phyloP scores from a whole-genome alignment of 2,329 filamentous ascomycete genomes.

The Neofusicoccum parvum region DNA sequence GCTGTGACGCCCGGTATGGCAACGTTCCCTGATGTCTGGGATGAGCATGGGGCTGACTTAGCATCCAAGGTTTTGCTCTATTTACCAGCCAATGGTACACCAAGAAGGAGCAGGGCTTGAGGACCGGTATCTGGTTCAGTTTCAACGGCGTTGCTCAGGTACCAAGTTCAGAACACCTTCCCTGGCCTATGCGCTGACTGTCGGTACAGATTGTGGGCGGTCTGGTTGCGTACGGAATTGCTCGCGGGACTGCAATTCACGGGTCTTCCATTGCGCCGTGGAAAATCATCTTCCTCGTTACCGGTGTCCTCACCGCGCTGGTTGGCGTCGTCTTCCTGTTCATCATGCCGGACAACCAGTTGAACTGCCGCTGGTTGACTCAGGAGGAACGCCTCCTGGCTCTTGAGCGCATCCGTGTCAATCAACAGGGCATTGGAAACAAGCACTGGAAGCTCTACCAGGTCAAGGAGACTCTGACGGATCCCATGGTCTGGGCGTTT shows the following conservation, averaged over 20 bases:
- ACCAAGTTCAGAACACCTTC: neutral
- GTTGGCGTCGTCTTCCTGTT: conserved; percentile 49
- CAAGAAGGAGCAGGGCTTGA: conserved; percentile 64
- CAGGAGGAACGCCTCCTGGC: conserved; percentile 68
- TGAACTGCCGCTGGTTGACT: conserved; percentile 64
- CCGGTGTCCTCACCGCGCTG: conserved; percentile 45
- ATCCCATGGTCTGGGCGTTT: conserved; percentile 61
- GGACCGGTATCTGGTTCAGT: conserved; percentile 68
- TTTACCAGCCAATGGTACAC: conserved; percentile 75
- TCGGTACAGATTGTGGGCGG: conserved; percentile 60
- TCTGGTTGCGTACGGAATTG: conserved; percentile 65
- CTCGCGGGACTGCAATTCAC: conserved; percentile 55
- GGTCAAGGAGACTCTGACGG: conserved; percentile 55
- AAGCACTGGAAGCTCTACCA: conserved; percentile 67
- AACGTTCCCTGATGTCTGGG: neutral
- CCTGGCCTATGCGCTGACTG: neutral
- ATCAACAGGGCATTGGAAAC: conserved; percentile 71
- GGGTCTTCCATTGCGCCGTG: conserved; percentile 63
- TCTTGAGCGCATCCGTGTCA: conserved; percentile 68
- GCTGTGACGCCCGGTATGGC: conserved; percentile 61
- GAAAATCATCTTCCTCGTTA: conserved; percentile 60
- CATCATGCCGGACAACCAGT: conserved; percentile 59
- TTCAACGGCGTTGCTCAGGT: conserved; percentile 64
- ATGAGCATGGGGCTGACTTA: neutral
- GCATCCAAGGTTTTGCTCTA: conserved; percentile 56